Base-by-base conservation (phyloP, 352 stramenopile genomes). In the Pythium aquatile region DNA sequence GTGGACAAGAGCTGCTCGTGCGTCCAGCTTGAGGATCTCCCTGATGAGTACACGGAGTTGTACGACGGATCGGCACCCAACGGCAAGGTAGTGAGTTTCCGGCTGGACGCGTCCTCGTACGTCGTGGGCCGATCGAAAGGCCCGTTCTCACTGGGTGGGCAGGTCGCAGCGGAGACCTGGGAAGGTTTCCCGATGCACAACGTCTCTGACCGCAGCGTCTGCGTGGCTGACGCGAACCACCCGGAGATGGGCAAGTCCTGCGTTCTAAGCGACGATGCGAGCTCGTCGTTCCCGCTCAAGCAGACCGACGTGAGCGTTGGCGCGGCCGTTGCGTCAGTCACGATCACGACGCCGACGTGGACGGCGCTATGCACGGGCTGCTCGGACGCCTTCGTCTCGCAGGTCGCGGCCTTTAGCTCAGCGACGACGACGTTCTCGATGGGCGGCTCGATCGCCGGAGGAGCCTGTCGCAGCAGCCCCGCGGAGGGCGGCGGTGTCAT, bases 1-100 rank as follows among this genome's bases (percentile, higher is more conserved):
- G 58, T 64, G 58, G 58, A 64, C 47, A 51, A 49, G 47, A 47
- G 10, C 47, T 64, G 58, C 33, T 29, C 51, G 33, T 64, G 58
- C 20, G 35, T 64, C 7, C 58, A 64, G 58, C 37, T 64, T 6
- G 58, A 64, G 35, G 58, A 64, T 42, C 48, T 64, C 1, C 58
- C 58, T 8, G 58, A 64, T 2, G 58, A 64, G 48, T 64, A 64
- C 47, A 48, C 47, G 9, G 58, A 64, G 24, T 20, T 58, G 47
- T 64, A 64, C 47, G 49, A 51, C 47, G 58, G 58, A 17, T 37
- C 26, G 5, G 55, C 55, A 30, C 40, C 40, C 10, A 40, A 61
- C 40, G 55, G 55, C 40, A 39, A 44, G 14, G 55, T 61, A 26
- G 14, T 54, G 40, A 33, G 26, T 5, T 61, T 54, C 17, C 7